Conservation (phyloP, 2,329 filamentous ascomycete genomes). For the Plectosphaerella plurivora region DNA sequence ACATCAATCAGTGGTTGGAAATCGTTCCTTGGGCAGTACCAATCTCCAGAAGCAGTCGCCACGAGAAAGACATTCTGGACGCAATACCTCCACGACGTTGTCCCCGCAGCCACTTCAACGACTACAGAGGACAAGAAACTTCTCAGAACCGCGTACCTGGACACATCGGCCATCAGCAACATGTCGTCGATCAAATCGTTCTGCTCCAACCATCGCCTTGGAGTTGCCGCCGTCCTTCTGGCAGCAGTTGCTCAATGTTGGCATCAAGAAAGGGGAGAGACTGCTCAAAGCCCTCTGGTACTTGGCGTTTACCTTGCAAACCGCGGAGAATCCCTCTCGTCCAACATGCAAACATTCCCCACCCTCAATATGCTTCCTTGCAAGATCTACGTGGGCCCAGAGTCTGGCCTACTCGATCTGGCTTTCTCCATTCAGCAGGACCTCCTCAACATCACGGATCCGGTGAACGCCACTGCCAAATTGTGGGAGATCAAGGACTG, state of each 20-base stretch:
- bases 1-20: slow-evolving; percentile 19
- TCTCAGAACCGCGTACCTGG: not conserved
- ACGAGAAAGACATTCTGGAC: slow-evolving; percentile 34
- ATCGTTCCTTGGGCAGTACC: slow-evolving; percentile 11
- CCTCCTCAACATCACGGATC: slow-evolving; percentile 54
- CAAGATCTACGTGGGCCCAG: slow-evolving; percentile 37
- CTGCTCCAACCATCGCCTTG: slow-evolving; percentile 44
- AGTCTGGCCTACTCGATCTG: slow-evolving; percentile 34
- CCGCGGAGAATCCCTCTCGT: slow-evolving; percentile 41
- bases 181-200: slow-evolving; percentile 16
- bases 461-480: slow-evolving; percentile 52
- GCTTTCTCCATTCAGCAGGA: slow-evolving; percentile 65
- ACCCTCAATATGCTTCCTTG: slow-evolving; percentile 79
- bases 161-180: not conserved
- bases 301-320: slow-evolving; percentile 85
- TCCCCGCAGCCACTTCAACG: not conserved
- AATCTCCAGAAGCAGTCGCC: slow-evolving; percentile 3
- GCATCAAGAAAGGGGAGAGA: not conserved
- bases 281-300: slow-evolving; percentile 39
- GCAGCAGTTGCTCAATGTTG: slow-evolving; percentile 57
- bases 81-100: slow-evolving; percentile 25
- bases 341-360: slow-evolving; percentile 52
- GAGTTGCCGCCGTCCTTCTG: slow-evolving; percentile 71
- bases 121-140: not conserved
- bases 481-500: slow-evolving; percentile 70